Conservation (phyloP, 202 grass and related monocot genomes). For the Carex arenaria region DNA sequence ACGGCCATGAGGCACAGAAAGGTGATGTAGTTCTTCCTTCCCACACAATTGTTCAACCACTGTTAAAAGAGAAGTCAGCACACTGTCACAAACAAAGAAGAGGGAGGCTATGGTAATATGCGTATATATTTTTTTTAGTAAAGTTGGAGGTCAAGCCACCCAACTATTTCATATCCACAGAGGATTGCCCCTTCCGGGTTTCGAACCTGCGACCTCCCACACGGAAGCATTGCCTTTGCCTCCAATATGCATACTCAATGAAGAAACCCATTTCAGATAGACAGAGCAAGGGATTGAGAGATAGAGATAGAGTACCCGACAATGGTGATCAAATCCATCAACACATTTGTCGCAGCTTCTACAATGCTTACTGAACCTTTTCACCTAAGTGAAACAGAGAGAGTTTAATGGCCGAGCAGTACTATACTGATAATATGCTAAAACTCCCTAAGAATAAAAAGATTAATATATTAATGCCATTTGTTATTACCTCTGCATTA, state of each 20-base stretch:
- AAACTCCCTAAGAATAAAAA: neutral
- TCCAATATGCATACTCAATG: neutral
- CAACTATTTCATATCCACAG: no score
- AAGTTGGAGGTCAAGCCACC: no score
- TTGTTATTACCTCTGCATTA: constrained; percentile 72
- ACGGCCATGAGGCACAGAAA: constrained; percentile 90
- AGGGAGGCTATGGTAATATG: no score
- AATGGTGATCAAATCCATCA: constrained; percentile 99
- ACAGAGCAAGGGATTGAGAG: constrained; percentile 10
- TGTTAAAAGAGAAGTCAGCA: constrained; percentile 22
- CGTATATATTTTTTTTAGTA: no score
- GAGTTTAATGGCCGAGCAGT: neutral
- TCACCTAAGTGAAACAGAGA: constrained; percentile 46
- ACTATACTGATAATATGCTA: neutral
- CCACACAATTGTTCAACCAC: constrained; percentile 99
- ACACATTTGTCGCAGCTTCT: constrained; percentile 99
- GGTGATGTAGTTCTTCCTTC: constrained; percentile 83
- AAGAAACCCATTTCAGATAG: neutral
- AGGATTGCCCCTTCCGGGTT: no score
- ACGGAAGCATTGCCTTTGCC: no score
- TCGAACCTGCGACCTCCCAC: no score
- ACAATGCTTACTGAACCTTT: constrained; percentile 96
- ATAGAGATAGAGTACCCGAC: constrained; percentile 46
- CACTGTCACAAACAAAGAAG: neutral
- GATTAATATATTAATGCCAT: neutral